These are phyloP conservation scores for Lepidium campestre DNA, from an alignment of 441 rosid species.

Conservation along the genomic window DNA sequence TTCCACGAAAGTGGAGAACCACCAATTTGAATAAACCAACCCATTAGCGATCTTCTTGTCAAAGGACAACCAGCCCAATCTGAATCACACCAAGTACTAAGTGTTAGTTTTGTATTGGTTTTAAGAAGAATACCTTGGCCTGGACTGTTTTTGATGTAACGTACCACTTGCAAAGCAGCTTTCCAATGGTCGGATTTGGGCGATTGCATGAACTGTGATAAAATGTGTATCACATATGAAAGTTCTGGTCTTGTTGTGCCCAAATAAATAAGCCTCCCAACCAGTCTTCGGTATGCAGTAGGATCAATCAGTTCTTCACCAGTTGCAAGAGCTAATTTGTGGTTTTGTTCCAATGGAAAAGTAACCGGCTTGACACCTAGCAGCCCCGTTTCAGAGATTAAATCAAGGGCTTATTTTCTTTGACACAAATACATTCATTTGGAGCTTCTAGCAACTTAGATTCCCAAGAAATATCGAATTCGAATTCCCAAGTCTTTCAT, in stretches of 20 bases:
- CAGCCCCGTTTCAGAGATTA: background rate
- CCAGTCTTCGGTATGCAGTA: background rate
- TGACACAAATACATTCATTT: background rate
- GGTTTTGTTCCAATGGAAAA: background rate
- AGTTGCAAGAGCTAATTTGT: background rate
- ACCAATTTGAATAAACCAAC: background rate
- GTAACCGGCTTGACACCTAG: background rate
- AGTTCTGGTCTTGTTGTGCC: background rate
- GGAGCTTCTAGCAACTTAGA: background rate
- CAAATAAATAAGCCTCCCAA: background rate
- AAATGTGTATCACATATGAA: background rate
- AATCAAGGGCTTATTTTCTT: background rate
- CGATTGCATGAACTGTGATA: background rate
- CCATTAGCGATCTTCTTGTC: background rate
- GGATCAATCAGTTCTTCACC: background rate
- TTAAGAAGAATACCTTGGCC: background rate
- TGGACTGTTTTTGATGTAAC: background rate
- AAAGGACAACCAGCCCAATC: background rate
- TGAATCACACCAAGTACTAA: background rate
- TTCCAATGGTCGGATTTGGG: background rate
- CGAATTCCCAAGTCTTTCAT: background rate
- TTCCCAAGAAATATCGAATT: background rate
- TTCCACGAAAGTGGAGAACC: background rate
- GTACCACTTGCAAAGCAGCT: background rate
- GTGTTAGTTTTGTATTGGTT: background rate